These are phyloP conservation scores for Exobasidium cylindrosporum DNA, from an alignment of 1,284 basidiomycete species.

Conservation along the genomic window DNA sequence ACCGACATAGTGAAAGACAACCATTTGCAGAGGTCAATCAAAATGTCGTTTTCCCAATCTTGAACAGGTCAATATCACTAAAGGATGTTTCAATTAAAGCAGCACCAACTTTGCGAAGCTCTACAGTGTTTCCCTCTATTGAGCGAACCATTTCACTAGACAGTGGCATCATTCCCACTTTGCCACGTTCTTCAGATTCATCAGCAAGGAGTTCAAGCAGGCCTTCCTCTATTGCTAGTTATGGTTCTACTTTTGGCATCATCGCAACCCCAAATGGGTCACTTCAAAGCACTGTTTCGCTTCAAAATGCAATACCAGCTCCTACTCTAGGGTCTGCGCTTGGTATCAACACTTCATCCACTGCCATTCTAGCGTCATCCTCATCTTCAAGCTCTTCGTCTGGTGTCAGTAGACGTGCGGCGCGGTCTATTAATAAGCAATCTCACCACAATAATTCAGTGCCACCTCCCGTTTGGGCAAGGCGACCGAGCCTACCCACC, in stretches of 20 bases:
- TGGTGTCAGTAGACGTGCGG: neutral
- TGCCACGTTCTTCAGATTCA: too few species aligned
- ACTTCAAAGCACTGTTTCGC: neutral
- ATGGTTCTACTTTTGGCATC: neutral
- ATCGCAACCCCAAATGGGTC: neutral
- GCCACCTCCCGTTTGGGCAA: neutral
- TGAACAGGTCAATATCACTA: neutral
- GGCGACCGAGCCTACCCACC: slow-evolving; percentile 39
- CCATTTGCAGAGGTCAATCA: neutral
- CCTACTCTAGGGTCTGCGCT: slow-evolving; percentile 39
- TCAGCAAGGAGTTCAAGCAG: neutral
- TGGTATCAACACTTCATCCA: slow-evolving; percentile 23
- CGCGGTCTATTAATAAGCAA: neutral
- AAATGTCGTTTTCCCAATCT: neutral
- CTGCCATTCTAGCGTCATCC: slow-evolving; percentile 10
- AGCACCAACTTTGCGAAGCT: neutral
- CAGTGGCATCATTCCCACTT: too few species aligned
- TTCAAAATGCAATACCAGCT: slow-evolving; percentile 21
- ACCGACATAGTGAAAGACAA: neutral
- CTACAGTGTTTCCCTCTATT: neutral
- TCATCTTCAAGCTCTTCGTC: slow-evolving; percentile 5
- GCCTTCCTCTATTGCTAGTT: neutral
- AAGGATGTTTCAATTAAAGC: neutral
- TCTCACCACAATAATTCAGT: slow-evolving; percentile 4
- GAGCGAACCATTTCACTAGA: too few species aligned